These are phyloP conservation scores for Cenchrus purpureus DNA, from an alignment of 176 grass and related monocot genomes.

Conservation along the genomic window DNA sequence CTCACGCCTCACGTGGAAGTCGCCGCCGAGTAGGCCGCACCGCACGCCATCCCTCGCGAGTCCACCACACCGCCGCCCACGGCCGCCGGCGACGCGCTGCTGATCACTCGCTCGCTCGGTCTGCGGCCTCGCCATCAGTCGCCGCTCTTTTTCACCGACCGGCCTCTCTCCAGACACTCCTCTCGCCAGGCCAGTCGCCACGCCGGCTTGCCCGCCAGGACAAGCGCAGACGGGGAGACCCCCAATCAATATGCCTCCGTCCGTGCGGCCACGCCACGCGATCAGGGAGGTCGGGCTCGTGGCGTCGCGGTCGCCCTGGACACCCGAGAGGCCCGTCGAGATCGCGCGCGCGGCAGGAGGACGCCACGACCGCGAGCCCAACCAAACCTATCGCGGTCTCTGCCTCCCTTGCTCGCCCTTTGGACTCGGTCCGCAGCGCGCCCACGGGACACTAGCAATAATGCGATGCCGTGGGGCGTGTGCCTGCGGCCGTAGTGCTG, in stretches of 20 bases:
- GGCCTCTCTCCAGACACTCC: background rate
- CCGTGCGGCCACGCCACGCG: background rate
- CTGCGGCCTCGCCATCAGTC: background rate
- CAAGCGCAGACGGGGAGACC: background rate
- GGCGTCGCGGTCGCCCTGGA: slow-evolving; percentile 24
- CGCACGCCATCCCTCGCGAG: background rate
- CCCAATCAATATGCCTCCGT: background rate
- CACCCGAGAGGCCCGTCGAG: background rate
- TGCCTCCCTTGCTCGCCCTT: background rate
- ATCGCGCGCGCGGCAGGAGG: background rate
- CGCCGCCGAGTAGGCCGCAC: background rate
- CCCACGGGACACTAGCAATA: slow-evolving; percentile 1
- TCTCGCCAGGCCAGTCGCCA: background rate
- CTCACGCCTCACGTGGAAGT: background rate
- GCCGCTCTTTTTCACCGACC: background rate
- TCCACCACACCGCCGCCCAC: background rate
- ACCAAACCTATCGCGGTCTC: background rate
- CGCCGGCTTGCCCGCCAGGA: background rate
- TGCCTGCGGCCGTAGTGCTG: background rate
- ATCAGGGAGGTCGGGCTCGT: background rate
- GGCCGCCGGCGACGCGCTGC: slow-evolving; percentile 5
- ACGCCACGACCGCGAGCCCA: background rate
- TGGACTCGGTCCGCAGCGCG: slow-evolving; percentile 29
- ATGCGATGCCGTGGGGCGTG: background rate
- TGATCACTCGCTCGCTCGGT: background rate